A percentile compares a stretch with the other conserved stretches of the same genome.
These are phyloP conservation scores for Pneumocystis oryctolagi DNA, from an alignment of 1,139 yeast genomes.

Conservation along the genomic window DNA sequence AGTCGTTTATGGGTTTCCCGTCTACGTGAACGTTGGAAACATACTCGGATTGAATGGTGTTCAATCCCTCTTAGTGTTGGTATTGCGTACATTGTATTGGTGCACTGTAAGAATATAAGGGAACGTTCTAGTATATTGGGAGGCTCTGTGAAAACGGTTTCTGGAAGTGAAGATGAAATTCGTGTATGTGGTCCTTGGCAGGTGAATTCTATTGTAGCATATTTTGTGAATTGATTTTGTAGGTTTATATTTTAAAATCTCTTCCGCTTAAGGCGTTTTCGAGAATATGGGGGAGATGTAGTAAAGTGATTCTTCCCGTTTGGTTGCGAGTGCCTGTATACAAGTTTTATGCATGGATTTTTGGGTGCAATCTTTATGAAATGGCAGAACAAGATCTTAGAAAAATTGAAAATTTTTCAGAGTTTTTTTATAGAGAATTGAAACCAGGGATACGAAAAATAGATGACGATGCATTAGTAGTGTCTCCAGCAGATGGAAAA, in stretches of 20 bases:
- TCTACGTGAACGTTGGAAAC: conserved; percentile 2
- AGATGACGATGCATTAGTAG: conserved; percentile 42
- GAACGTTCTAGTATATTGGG: background rate
- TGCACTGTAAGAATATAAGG: conserved; percentile 5
- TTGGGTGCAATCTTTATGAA: conserved; percentile 83
- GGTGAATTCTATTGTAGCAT: conserved; percentile 31
- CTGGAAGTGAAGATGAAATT: conserved; percentile 7
- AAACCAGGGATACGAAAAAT: conserved; percentile 71
- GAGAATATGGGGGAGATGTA: conserved; percentile 85
- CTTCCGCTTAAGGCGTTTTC: conserved; percentile 84
- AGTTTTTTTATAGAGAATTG: conserved; percentile 76
- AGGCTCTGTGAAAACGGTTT: background rate
- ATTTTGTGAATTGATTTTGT: conserved; percentile 44
- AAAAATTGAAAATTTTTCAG: conserved; percentile 65
- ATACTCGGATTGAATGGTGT: conserved; percentile 9
- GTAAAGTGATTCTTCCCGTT: conserved; percentile 66
- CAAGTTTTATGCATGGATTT: conserved; percentile 57
- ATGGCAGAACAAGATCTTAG: conserved; percentile 69
- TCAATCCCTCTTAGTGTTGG: conserved; percentile 12
- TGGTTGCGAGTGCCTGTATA: conserved; percentile 82
- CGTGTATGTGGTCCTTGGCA: conserved; percentile 19
- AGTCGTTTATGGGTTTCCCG: background rate
- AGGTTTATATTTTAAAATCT: conserved; percentile 73
- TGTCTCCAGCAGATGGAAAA: conserved; percentile 89
- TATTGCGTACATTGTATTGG: conserved; percentile 10